phyloP scores from a whole-genome alignment of 805 yeast species.

The Candida sphagnicola region DNA sequence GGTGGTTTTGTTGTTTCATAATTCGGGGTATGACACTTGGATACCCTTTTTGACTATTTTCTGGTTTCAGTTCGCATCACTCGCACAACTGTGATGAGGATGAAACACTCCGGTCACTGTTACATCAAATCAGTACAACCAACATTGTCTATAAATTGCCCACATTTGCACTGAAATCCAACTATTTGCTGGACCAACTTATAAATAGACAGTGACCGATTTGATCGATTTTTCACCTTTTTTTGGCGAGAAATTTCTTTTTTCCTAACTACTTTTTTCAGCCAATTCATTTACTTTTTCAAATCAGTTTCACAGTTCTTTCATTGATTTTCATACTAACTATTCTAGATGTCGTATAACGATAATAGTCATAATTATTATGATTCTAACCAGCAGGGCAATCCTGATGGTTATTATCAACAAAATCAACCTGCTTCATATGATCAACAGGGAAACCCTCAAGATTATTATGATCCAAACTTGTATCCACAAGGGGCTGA shows the following conservation, averaged over 20 bases:
- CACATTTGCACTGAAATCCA: too few relatives aligned
- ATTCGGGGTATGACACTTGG: too few relatives aligned
- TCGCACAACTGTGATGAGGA: too few relatives aligned
- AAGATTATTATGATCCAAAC: conserved; percentile 52
- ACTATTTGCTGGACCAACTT: not conserved
- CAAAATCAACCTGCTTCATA: conserved; percentile 21
- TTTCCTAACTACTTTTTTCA: not conserved
- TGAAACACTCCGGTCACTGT: too few relatives aligned
- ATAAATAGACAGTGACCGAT: not conserved
- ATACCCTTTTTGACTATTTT: too few relatives aligned
- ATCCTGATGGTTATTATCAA: conserved; percentile 29
- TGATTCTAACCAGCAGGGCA: conserved; percentile 40
- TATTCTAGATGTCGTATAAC: conserved; percentile 55
- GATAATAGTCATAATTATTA: conserved; percentile 49
- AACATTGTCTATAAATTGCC: too few relatives aligned
- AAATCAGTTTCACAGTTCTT: not conserved
- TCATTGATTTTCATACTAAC: not conserved
- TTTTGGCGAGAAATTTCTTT: not conserved
- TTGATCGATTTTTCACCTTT: not conserved
- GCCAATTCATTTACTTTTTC: not conserved
- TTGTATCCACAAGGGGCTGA: conserved; percentile 35
- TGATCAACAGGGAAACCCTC: conserved; percentile 19
- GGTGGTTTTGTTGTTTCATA: too few relatives aligned
- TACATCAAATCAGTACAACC: too few relatives aligned
- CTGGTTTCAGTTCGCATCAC: too few relatives aligned